Evolutionary conservation across 331 rosid species (phyloP).

Genomic region (Malus hybrid): DNA sequence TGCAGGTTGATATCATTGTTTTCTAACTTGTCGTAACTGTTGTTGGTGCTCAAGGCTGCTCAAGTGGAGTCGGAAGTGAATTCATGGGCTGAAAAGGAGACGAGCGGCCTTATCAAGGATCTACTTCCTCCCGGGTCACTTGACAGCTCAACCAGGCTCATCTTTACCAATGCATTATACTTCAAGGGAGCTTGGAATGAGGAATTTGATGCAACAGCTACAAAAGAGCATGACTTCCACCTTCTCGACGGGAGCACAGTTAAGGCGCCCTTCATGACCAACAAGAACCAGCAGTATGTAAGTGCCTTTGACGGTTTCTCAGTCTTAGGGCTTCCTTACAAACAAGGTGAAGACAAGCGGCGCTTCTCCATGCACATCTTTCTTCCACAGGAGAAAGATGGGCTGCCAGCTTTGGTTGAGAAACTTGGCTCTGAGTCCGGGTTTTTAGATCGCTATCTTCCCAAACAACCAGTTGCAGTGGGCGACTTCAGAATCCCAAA

Average conservation of each 20-base stretch:
- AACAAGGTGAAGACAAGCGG: constrained; percentile 68
- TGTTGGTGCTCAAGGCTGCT: constrained; percentile 30
- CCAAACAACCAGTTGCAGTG: constrained; percentile 33
- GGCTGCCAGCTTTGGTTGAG: constrained; percentile 61
- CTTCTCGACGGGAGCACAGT: constrained; percentile 51
- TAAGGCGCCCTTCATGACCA: constrained; percentile 69
- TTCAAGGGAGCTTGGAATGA: constrained; percentile 83
- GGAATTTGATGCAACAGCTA: constrained; percentile 46
- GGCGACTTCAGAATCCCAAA: constrained; percentile 70
- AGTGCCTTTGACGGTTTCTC: constrained; percentile 51
- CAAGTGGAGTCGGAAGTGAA: constrained; percentile 61
- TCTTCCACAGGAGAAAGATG: constrained; percentile 72
- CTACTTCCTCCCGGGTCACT: constrained; percentile 70
- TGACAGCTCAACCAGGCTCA: constrained; percentile 50
- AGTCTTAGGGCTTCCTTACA: constrained; percentile 67
- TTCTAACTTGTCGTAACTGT: constrained; percentile 1
- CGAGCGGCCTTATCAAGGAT: constrained; percentile 68
- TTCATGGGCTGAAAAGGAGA: constrained; percentile 80
- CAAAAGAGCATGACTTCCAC: constrained; percentile 60
- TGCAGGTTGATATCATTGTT: background rate
- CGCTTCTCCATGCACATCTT: constrained; percentile 62
- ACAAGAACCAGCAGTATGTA: constrained; percentile 46
- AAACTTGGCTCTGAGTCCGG: constrained; percentile 47
- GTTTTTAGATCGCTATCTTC: constrained; percentile 56
- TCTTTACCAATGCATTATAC: constrained; percentile 67